phyloP scores from a whole-genome alignment of 192 early-diverging fungal genomes.

The Piromyces finnis region DNA sequence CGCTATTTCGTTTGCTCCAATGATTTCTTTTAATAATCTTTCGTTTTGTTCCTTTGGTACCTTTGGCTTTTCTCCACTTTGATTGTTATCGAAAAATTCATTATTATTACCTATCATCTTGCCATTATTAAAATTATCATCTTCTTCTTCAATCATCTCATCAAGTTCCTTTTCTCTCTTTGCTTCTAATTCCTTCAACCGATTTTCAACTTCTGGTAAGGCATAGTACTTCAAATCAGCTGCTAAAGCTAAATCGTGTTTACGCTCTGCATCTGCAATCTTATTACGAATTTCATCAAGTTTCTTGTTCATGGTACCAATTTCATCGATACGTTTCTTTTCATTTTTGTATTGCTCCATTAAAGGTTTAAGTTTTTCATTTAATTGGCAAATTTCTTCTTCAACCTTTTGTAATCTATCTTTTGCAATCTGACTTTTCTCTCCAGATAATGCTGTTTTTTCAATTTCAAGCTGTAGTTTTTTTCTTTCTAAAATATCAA shows the following conservation, averaged over 20 bases:
- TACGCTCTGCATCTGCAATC: slow-evolving; percentile 65
- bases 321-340: slow-evolving; percentile 71
- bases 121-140: no score
- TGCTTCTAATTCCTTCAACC: slow-evolving; percentile 50
- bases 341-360: slow-evolving; percentile 70
- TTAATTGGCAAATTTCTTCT: slow-evolving; percentile 62
- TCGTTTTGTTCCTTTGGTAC: slow-evolving; percentile 8
- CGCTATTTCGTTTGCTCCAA: slow-evolving; percentile 78
- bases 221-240: slow-evolving; percentile 90
- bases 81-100: no score
- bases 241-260: slow-evolving; percentile 64
- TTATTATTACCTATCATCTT: no score
- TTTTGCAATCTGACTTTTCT: slow-evolving; percentile 70
- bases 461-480: slow-evolving; percentile 91
- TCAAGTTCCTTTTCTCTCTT: slow-evolving; percentile 47
- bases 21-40: slow-evolving; percentile 63
- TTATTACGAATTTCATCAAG: slow-evolving; percentile 74
- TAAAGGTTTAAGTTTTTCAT: slow-evolving; percentile 78
- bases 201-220: slow-evolving; percentile 71
- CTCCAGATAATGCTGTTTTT: slow-evolving; percentile 78
- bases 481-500: slow-evolving; percentile 86
- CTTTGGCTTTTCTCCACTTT: slow-evolving; percentile 6
- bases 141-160: slow-evolving; percentile 25
- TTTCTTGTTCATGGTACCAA: slow-evolving; percentile 70
- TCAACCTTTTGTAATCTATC: slow-evolving; percentile 58